Conservation (phyloP, 345 rosid genomes). For the Rhodomyrtus tomentosa region DNA sequence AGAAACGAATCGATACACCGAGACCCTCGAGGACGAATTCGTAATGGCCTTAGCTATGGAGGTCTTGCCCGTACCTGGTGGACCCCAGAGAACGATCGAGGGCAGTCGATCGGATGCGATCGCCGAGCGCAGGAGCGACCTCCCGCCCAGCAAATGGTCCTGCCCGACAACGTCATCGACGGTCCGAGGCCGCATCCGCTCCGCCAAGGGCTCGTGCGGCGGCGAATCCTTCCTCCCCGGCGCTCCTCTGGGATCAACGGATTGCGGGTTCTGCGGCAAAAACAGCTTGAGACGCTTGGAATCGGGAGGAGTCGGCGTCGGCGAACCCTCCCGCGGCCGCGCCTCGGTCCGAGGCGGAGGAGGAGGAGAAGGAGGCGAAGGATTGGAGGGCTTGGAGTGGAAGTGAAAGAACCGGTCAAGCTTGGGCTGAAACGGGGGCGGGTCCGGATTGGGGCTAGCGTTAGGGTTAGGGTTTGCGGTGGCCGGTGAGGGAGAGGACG, state of each 20-base stretch:
- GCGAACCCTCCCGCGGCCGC: not conserved
- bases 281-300: constrained; percentile 24
- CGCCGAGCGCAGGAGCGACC: constrained; percentile 51
- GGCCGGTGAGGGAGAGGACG: not conserved
- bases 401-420: constrained; percentile 55
- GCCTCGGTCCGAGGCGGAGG: not conserved
- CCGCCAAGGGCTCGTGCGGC: constrained; percentile 43
- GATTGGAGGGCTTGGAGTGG: constrained; percentile 13
- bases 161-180: constrained; percentile 73
- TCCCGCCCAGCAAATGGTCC: constrained; percentile 47
- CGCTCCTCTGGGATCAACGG: not conserved
- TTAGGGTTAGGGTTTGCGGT: not conserved
- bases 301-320: not conserved
- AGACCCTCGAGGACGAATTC: constrained; percentile 24
- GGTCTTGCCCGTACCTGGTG: constrained; percentile 89
- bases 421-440: constrained; percentile 26
- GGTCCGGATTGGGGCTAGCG: not conserved
- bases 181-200: constrained; percentile 71
- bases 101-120: constrained; percentile 47
- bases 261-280: not conserved
- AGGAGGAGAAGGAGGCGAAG: not conserved
- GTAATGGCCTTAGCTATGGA: constrained; percentile 60
- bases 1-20: constrained; percentile 40
- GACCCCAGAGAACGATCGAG: constrained; percentile 77
- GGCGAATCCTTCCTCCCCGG: not conserved